Conservation (phyloP, 768 basidiomycete genomes). For the Mycena amicta region DNA sequence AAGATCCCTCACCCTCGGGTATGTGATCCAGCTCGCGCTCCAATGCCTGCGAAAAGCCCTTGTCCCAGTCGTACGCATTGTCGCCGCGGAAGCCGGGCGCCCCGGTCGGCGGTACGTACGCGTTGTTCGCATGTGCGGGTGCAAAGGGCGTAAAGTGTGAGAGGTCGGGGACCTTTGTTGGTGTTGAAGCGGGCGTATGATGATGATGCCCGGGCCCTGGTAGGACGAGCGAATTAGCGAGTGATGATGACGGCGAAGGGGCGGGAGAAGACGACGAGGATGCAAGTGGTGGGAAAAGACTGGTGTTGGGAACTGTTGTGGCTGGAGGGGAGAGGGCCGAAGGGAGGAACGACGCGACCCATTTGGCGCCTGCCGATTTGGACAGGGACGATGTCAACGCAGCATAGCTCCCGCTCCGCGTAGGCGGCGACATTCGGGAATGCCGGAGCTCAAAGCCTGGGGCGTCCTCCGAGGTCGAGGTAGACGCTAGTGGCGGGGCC, state of each 20-base stretch:
- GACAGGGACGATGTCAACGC: slow-evolving; percentile 15
- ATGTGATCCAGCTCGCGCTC: slow-evolving; percentile 40
- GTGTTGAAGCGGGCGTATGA: not conserved
- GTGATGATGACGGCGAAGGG: slow-evolving; percentile 11
- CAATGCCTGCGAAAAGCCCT: slow-evolving; percentile 56
- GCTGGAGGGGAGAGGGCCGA: slow-evolving; percentile 11
- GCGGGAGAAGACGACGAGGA: slow-evolving; percentile 1
- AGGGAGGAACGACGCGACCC: slow-evolving; percentile 22
- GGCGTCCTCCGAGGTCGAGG: slow-evolving; percentile 14
- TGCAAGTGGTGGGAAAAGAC: slow-evolving; percentile 9
- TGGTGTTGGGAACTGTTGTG: slow-evolving; percentile 13
- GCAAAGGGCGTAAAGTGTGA: slow-evolving; percentile 41
- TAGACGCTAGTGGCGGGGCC: slow-evolving; percentile 18
- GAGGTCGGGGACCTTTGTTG: slow-evolving; percentile 9
- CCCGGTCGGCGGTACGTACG: slow-evolving; percentile 49
- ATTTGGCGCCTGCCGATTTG: slow-evolving; percentile 21
- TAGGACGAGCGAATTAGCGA: slow-evolving; percentile 11
- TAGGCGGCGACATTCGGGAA: not conserved
- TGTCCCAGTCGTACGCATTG: slow-evolving; percentile 61
- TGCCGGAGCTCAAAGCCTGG: slow-evolving; percentile 13
- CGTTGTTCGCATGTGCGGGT: slow-evolving; percentile 46
- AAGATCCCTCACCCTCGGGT: slow-evolving; percentile 8
- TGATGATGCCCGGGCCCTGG: slow-evolving; percentile 4
- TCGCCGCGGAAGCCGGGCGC: slow-evolving; percentile 81
- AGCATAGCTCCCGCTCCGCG: slow-evolving; percentile 14